Conservation (phyloP, 2,329 filamentous ascomycete genomes). For the Calonectria hawksworthii region DNA sequence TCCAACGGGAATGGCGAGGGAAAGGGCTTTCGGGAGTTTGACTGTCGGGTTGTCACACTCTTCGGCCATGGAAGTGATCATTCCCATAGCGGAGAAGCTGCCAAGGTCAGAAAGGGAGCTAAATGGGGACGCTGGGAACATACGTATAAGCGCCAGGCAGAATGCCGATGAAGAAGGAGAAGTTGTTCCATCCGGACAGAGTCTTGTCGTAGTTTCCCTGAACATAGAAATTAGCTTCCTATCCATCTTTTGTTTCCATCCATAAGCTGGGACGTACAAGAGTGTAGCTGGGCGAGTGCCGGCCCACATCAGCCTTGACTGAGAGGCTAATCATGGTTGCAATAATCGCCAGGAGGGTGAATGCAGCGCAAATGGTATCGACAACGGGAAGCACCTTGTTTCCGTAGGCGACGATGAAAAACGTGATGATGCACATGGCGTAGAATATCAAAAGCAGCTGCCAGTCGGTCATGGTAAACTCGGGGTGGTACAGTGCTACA, state of each 20-base stretch:
- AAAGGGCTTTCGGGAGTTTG: constrained; percentile 76
- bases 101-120: not conserved
- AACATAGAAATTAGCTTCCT: constrained; percentile 33
- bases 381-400: constrained; percentile 71
- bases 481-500: constrained; percentile 73
- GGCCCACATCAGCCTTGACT: constrained; percentile 71
- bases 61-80: constrained; percentile 67
- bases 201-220: constrained; percentile 78
- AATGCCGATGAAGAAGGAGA: constrained; percentile 69
- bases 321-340: constrained; percentile 79
- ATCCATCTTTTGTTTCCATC: too few species aligned
- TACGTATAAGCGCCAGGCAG: constrained; percentile 58
- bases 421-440: constrained; percentile 73
- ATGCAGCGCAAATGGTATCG: constrained; percentile 79
- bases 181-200: constrained; percentile 76
- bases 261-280: too few species aligned
- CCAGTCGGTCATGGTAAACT: constrained; percentile 60
- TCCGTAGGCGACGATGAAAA: constrained; percentile 76
- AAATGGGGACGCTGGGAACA: not conserved
- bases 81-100: constrained; percentile 62
- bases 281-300: constrained; percentile 63
- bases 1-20: constrained; percentile 75
- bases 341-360: constrained; percentile 77
- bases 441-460: constrained; percentile 81
- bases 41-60: constrained; percentile 72